Conservation (phyloP, 768 basidiomycete genomes). For the Rhodotorula graminis region DNA sequence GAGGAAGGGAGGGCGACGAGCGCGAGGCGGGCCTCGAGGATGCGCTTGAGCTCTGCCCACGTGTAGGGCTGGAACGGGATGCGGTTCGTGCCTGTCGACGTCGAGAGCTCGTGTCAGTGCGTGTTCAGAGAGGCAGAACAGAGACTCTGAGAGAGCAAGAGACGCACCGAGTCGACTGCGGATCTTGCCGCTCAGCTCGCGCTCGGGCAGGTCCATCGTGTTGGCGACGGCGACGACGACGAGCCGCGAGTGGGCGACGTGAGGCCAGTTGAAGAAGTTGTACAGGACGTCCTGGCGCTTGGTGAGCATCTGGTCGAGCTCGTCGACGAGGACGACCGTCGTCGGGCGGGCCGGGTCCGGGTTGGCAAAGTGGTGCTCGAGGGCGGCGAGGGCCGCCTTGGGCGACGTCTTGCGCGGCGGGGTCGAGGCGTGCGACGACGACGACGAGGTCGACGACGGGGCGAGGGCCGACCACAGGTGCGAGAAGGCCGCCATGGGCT, state of each 20-base stretch:
- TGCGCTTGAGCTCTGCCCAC: constrained; percentile 69
- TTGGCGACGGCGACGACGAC: constrained; percentile 96
- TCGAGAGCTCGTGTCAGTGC: neutral
- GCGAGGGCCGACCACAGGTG: constrained; percentile 91
- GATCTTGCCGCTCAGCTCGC: constrained; percentile 86
- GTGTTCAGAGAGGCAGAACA: neutral
- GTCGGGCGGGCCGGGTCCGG: constrained; percentile 74
- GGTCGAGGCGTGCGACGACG: constrained; percentile 46
- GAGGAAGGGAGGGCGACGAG: constrained; percentile 49
- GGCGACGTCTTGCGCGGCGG: constrained; percentile 54
- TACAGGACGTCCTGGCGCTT: constrained; percentile 97
- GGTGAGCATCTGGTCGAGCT: constrained; percentile 93
- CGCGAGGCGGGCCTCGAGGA: constrained; percentile 74
- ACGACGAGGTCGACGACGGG: constrained; percentile 41
- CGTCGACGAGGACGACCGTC: constrained; percentile 95
- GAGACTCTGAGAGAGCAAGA: neutral
- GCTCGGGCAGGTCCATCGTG: constrained; percentile 94
- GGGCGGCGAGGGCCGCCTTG: constrained; percentile 74
- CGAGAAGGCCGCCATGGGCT: constrained; percentile 85
- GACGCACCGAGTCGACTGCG: constrained; percentile 76
- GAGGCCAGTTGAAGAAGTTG: constrained; percentile 99
- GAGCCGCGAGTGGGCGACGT: constrained; percentile 75
- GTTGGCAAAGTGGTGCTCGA: constrained; percentile 73
- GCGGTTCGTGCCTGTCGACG: constrained; percentile 67
- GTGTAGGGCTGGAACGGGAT: constrained; percentile 90